Conservation (phyloP, 148 eudicot species). For the Rhododendron kiyosumense region DNA sequence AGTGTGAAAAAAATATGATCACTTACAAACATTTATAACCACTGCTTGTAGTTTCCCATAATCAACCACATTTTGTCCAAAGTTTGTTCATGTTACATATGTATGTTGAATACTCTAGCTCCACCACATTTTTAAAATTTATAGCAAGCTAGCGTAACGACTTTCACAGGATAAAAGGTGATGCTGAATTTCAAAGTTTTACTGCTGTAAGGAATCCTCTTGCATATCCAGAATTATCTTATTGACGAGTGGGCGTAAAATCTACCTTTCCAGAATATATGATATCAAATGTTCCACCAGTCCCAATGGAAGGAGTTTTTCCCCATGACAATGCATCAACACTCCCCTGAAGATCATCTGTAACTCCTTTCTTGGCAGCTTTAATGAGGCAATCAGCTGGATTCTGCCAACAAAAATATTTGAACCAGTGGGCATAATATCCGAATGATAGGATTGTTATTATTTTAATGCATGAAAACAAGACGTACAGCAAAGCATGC, state of each 20-base stretch:
- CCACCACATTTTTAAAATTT: too few relatives aligned
- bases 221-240: neutral
- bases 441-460: neutral
- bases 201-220: neutral
- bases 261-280: slow-evolving; percentile 65
- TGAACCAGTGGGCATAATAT: neutral
- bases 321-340: slow-evolving; percentile 90
- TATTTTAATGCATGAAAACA: slow-evolving; percentile 2
- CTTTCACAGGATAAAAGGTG: neutral
- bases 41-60: neutral
- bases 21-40: neutral
- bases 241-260: neutral
- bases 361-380: slow-evolving; percentile 71
- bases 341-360: slow-evolving; percentile 72
- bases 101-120: neutral
- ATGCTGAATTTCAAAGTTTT: neutral
- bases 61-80: neutral
- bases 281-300: slow-evolving; percentile 73
- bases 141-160: neutral
- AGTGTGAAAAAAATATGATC: neutral
- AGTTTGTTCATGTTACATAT: neutral
- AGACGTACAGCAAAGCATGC: slow-evolving; percentile 84
- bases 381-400: slow-evolving; percentile 68
- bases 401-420: slow-evolving; percentile 41
- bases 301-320: slow-evolving; percentile 69